phyloP scores from a whole-genome alignment of 495 filamentous ascomycete species.

The Lichina pygmaea region DNA sequence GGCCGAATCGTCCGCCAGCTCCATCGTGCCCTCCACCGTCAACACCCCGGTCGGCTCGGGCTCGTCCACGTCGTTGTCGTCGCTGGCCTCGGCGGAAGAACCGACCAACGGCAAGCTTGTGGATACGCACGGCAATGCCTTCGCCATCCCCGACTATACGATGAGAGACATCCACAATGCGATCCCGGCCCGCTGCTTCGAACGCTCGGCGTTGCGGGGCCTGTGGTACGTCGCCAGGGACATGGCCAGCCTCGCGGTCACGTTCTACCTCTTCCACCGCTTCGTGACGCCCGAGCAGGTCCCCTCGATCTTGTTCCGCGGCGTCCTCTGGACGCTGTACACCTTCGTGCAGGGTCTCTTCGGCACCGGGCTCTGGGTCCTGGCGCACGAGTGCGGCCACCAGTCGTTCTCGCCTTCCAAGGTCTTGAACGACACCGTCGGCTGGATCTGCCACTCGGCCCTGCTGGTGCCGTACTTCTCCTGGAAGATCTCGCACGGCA shows the following conservation, averaged over 20 bases:
- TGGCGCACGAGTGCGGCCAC: slow-evolving; percentile 48
- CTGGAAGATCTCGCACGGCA: slow-evolving; percentile 49
- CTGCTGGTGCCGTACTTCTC: slow-evolving; percentile 49
- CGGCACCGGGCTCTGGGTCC: slow-evolving; percentile 42
- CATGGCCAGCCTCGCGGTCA: slow-evolving; percentile 22
- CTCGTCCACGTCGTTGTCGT: slow-evolving; percentile 78
- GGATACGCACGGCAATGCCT: slow-evolving; percentile 41
- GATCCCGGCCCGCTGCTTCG: slow-evolving; percentile 30
- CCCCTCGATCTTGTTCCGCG: slow-evolving; percentile 21
- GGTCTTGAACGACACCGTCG: slow-evolving; percentile 35
- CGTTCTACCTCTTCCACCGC: slow-evolving; percentile 36
- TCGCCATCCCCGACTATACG: slow-evolving; percentile 41
- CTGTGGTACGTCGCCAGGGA: slow-evolving; percentile 38
- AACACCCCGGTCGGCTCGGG: slow-evolving; percentile 50
- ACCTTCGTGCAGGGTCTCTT: slow-evolving; percentile 38
- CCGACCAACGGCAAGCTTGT: slow-evolving; percentile 14
- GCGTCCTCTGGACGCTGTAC: slow-evolving; percentile 28
- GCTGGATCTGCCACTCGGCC: slow-evolving; percentile 36
- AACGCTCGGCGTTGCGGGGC: slow-evolving; percentile 31
- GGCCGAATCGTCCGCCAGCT: slow-evolving; percentile 31
- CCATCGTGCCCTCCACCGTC: slow-evolving; percentile 33
- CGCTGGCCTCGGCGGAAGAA: slow-evolving; percentile 38
- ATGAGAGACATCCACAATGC: slow-evolving; percentile 40
- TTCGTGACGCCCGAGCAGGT: slow-evolving; percentile 37
- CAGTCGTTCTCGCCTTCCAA: slow-evolving; percentile 33